These are phyloP conservation scores for Lathyrus aphaca DNA, from an alignment of 306 rosid species.

Conservation along the genomic window DNA sequence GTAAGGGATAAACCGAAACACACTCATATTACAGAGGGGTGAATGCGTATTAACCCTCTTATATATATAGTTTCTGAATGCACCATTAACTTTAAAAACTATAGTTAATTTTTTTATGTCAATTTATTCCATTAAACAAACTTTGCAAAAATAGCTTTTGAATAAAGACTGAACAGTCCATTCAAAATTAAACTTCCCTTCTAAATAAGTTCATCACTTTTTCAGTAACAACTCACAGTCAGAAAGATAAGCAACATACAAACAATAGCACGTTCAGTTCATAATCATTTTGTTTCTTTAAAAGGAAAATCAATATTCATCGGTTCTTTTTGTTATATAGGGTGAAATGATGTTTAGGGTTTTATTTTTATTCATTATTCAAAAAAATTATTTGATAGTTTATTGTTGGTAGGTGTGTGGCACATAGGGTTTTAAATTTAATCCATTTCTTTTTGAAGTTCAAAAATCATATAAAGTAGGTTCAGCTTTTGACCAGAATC, in stretches of 20 bases:
- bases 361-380: neutral
- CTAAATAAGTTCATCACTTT: conserved; percentile 14
- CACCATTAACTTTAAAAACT: neutral
- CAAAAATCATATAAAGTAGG: conserved; percentile 39
- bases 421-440: conserved; percentile 37
- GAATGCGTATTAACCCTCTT: no score
- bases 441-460: conserved; percentile 32
- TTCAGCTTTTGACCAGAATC: conserved; percentile 42
- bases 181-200: neutral
- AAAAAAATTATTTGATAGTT: neutral
- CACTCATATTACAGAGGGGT: no score
- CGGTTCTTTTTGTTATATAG: neutral
- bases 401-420: conserved; percentile 38
- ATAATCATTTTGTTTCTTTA: conserved; percentile 26
- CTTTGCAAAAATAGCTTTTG: neutral
- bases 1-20: no score
- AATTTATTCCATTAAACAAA: neutral
- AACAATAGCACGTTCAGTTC: conserved; percentile 3
- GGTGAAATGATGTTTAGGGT: no score
- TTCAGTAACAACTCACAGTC: conserved; percentile 3
- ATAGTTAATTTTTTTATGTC: neutral
- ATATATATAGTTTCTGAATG: neutral
- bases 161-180: neutral
- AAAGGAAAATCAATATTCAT: neutral
- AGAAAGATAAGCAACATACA: conserved; percentile 9